Evolutionary conservation across 768 basidiomycete species (phyloP), one percentile per base, ranked within the genome.

Genomic region (Gymnopilus junonius): DNA sequence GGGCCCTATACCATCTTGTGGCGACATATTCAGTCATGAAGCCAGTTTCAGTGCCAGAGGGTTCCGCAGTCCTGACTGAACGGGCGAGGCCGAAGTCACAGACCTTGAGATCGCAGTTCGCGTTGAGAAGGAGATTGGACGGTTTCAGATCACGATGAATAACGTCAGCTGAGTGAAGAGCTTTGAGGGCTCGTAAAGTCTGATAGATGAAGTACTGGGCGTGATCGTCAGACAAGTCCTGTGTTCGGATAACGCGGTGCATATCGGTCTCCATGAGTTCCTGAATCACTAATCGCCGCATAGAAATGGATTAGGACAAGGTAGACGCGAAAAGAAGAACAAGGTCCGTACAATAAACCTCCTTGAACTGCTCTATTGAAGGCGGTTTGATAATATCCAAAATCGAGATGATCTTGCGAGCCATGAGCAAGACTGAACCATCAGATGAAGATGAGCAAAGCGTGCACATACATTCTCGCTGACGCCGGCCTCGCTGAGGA

Each of bases 21-120:
- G 97, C 97, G 53, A 99, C 97, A 71, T 96, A 97, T 87, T 95
- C 93, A 1, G 94, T 97, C 94, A 96, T 95, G 80, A 95, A 95
- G 5, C 89, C 89, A 6, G 85, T 92, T 69, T 93, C 91, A 7
- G 91, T 93, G 23, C 91, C 92, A 14, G 89, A 90, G 0, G 91
- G 90, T 73, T 93, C 91, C 4, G 92, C 92, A 4, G 92, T 93
- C 77, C 86, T 91, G 42, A 93, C 91, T 10, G 91, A 92, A n/a
- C 95, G 85, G 1, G 95, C 95, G 35, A 97, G 84, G 55, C 97
- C 97, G 74, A 99, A 99, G 74, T 99, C 97, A 77, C 92, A 87
- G 46, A 96, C 94, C 74, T 97, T 97, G 68, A 97, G 85, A 74
- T 97, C 95, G 71, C 95, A 97, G 75, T 97, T 98, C 66, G 94